phyloP scores from a whole-genome alignment of 2,329 filamentous ascomycete genomes.

The Teratosphaeriaceae sp. region DNA sequence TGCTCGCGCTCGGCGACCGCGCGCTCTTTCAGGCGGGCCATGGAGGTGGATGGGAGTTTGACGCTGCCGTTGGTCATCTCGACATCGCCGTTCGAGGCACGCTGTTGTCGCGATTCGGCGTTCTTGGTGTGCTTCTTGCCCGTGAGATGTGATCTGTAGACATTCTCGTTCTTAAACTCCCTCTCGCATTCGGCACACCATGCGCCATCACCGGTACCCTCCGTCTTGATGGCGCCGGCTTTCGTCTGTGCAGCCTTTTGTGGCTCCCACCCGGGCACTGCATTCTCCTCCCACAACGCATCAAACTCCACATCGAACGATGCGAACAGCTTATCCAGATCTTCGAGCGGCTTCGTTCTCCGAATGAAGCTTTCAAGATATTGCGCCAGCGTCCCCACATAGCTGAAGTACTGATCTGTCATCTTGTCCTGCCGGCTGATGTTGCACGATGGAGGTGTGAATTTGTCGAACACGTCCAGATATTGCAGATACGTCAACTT shows the following conservation, averaged over 20 bases:
- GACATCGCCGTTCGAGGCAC: slow-evolving; percentile 24
- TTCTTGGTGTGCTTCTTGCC: slow-evolving; percentile 92
- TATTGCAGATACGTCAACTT: slow-evolving; percentile 88
- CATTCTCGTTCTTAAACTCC: slow-evolving; percentile 91
- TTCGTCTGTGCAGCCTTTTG: slow-evolving; percentile 24
- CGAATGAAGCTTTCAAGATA: slow-evolving; percentile 89
- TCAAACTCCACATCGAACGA: slow-evolving; percentile 81
- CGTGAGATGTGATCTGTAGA: slow-evolving; percentile 80
- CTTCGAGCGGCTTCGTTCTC: slow-evolving; percentile 76
- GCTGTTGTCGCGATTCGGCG: slow-evolving; percentile 55
- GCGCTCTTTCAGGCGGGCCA: slow-evolving; percentile 67
- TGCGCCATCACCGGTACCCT: slow-evolving; percentile 59
- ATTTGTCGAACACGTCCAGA: slow-evolving; percentile 83
- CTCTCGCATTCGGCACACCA: slow-evolving; percentile 93
- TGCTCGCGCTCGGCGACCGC: slow-evolving; percentile 86
- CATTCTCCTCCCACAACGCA: slow-evolving; percentile 70
- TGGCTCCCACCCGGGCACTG: slow-evolving; percentile 70
- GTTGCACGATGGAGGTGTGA: slow-evolving; percentile 64
- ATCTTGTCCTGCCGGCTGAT: slow-evolving; percentile 78
- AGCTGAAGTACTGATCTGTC: slow-evolving; percentile 87
- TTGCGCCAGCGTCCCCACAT: slow-evolving; percentile 69
- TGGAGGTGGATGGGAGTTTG: slow-evolving; percentile 11
- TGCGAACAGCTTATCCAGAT: slow-evolving; percentile 69
- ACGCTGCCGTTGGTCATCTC: slow-evolving; percentile 14
- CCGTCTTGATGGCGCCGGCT: slow-evolving; percentile 34